Base-by-base conservation (phyloP, 768 basidiomycete genomes). In the Boletus vermiculosoides region DNA sequence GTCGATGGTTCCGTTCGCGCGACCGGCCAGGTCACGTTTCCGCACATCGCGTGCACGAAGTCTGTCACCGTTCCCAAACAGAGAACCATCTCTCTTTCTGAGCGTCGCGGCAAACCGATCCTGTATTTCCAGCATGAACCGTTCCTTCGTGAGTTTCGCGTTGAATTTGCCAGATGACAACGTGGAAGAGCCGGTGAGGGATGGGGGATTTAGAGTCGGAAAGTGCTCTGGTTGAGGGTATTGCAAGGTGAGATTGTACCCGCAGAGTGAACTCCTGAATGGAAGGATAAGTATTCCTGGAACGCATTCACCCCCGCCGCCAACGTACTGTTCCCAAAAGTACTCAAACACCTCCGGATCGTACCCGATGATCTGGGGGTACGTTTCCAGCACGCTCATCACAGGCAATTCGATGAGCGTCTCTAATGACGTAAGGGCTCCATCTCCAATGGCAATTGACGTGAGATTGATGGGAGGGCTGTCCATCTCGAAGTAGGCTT, bases 401-500 rank as follows among this genome's bases (percentile, higher is more conserved):
- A 83, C 78, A 18, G 88, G 83, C 0, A 84, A 60, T 20, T 83
- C 70, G 55, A 78, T 74, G 55, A 80, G 84, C 1, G 79, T 77
- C 45, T 75, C 74, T 37, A 63, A 69, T n/a, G 79, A 76, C 1
- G 79, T 72, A 15, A 88, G 16, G 79, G 28, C 1, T 28, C 28
- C 28, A 28, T 28, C 28, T 6, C 28, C 28, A 28, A 28, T 28
- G 6, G 5, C 83, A 54, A 90, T 80, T 64, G 84, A 84, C 0
- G 79, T 73, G n/a, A 91, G 75, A 7, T 81, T 82, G n/a, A 90
- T 85, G 0, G 88, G 87, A 11, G 88, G 85, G 40, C 80, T 79
- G 1, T 74, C 56, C 28, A 28, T 28, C 28, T 28, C 28, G 28
- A 28, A 28, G 6, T 28, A 28, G 28, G 28, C 28, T 7, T 88